Evolutionary conservation across 2,329 filamentous ascomycete species (phyloP), one percentile per base, ranked within the genome.

Genomic region (Scedosporium boydii): DNA sequence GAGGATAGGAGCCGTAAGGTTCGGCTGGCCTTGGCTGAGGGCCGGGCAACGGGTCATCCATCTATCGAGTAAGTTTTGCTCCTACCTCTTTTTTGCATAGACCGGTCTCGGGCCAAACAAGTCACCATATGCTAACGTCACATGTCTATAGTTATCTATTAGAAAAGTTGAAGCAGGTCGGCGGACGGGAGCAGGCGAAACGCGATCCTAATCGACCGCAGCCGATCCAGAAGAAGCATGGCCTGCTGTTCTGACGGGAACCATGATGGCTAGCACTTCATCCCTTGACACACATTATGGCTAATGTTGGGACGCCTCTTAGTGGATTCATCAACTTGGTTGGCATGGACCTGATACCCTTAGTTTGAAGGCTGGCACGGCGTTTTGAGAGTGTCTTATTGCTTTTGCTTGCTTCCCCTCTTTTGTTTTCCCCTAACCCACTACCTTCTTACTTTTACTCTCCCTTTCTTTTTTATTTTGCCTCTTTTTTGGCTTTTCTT

Each of bases 11-110:
- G 81, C 16, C 72, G 79, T 71, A 76, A 77, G 67, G 74, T 79
- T 63, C 77, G 78, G 58, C 74, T 85, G 34, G 83, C 82, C 27
- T 73, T 88, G 59, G 78, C 82, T 60, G 81, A 87, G 67, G 82
- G 85, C 66, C 77, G 78, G 23, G 59, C 59, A n/a, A 38, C 59
- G 55, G 81, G 82, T 10, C 78, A 82, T 64, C 68, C 84, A 61
- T 80, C 82, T 26, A 80, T 86, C 61, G 80, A 81, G 83, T 86
- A 83, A 66, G 82, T 70, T 65, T 67, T 65, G 74, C 72, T 60
- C 71, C 69, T 66, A 74, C 68, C 12, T 55, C 51, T 14, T 55
- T 14, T 55, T 55, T 55, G 10, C 51, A 1, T 23, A 23, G 18
- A 2, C 12, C 14, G 9, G 6, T 18, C 16, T 18, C 44, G 44